phyloP scores from a whole-genome alignment of 192 early-diverging fungal genomes.

The Rhizophagus sp. region DNA sequence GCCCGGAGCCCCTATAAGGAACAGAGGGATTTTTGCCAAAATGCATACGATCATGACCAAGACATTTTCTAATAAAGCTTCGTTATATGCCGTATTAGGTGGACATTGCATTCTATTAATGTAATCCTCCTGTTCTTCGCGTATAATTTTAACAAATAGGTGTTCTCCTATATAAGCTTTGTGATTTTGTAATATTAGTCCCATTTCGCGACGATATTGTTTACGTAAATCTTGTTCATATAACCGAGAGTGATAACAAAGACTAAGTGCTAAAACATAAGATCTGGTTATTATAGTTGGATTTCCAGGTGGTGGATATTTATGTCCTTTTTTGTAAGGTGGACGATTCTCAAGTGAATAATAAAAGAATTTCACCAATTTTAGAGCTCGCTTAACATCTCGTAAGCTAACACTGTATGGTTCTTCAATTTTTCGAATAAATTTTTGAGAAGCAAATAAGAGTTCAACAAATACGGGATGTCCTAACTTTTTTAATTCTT shows the following conservation, averaged over 20 bases:
- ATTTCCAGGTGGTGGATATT: too few species aligned
- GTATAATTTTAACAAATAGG: neutral
- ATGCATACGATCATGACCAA: neutral
- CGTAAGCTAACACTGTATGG: conserved; percentile 25
- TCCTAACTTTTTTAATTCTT: neutral
- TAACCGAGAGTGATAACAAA: neutral
- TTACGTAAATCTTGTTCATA: neutral
- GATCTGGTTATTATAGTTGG: neutral
- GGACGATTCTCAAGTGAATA: neutral
- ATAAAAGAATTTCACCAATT: neutral
- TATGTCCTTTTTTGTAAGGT: neutral
- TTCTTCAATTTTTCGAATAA: conserved; percentile 21
- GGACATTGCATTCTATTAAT: neutral
- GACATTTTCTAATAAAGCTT: neutral
- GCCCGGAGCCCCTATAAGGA: conserved; percentile 26
- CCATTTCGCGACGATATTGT: neutral
- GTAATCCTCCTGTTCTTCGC: conserved; percentile 8
- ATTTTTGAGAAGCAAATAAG: neutral
- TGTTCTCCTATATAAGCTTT: neutral
- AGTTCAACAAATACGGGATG: neutral
- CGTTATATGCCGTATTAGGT: neutral
- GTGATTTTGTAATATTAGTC: neutral
- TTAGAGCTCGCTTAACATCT: conserved; percentile 23
- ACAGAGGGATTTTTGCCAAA: conserved; percentile 6
- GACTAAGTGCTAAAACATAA: conserved; percentile 16